Evolutionary conservation across 345 rosid species (phyloP).

Genomic region (Euclidium syriacum): DNA sequence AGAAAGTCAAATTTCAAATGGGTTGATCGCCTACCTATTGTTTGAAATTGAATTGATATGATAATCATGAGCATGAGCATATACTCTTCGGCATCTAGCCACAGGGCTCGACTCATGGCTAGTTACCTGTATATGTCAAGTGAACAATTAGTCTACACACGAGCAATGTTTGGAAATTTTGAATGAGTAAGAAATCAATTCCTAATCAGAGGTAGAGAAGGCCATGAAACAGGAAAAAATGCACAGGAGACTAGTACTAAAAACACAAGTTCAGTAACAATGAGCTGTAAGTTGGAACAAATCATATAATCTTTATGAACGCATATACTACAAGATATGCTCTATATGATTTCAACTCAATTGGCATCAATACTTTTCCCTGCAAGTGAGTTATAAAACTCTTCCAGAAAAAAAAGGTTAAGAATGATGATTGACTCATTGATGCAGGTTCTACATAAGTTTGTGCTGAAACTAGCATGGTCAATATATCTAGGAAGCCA

Average conservation of each 20-base stretch:
- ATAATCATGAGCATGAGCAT: constrained; percentile 99
- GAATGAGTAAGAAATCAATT: not conserved
- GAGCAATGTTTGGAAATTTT: not conserved
- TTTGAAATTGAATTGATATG: constrained; percentile 96
- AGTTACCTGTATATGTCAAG: constrained; percentile 51
- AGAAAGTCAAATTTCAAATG: not conserved
- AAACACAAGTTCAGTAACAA: not conserved
- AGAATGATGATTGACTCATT: not conserved
- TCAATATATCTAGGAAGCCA: not conserved
- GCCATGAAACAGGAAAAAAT: not conserved
- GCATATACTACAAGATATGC: not conserved
- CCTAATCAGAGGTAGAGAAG: constrained; percentile 3
- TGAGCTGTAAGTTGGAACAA: not conserved
- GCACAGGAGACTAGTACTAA: not conserved
- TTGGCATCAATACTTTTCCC: not conserved
- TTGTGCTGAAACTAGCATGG: not conserved
- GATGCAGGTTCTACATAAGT: constrained; percentile 1
- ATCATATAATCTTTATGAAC: not conserved
- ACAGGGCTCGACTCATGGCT: constrained; percentile 73
- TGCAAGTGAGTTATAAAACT: not conserved
- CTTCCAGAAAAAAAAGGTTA: not conserved
- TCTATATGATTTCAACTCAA: not conserved
- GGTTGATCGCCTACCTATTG: constrained; percentile 55
- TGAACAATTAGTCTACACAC: constrained; percentile 11
- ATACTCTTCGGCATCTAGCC: constrained; percentile 93